Percentiles rank a stretch among this genome's conserved stretches.
These are phyloP conservation scores for Malus orientalis DNA, from an alignment of 306 rosid species.

Conservation along the genomic window DNA sequence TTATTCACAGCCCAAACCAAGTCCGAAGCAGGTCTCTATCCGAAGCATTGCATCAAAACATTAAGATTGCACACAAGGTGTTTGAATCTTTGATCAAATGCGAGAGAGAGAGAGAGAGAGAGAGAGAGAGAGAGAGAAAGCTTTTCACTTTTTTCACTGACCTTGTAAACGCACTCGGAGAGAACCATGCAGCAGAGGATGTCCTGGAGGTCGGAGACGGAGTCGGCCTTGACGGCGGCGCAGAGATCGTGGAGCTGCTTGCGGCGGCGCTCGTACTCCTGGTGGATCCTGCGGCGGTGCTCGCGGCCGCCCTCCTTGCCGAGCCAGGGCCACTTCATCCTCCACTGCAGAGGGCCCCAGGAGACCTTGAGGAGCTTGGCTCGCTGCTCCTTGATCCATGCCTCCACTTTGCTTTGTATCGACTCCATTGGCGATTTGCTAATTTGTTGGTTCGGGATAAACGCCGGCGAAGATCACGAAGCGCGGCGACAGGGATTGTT, in stretches of 20 bases:
- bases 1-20: slow-evolving; percentile 87
- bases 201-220: slow-evolving; percentile 79
- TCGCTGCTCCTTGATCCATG: slow-evolving; percentile 81
- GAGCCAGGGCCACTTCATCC: slow-evolving; percentile 68
- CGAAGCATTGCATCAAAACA: neutral
- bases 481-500: neutral
- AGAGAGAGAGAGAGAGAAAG: neutral
- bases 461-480: neutral
- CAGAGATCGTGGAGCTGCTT: slow-evolving; percentile 70
- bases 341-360: slow-evolving; percentile 90
- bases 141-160: neutral
- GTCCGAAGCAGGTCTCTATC: slow-evolving; percentile 71
- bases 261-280: slow-evolving; percentile 60
- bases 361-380: slow-evolving; percentile 61
- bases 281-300: slow-evolving; percentile 66
- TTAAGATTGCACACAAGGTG: neutral
- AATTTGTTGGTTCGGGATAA: neutral
- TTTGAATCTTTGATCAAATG: neutral
- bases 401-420: slow-evolving; percentile 77
- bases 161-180: slow-evolving; percentile 96
- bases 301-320: slow-evolving; percentile 42
- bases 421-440: slow-evolving; percentile 42
- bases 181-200: slow-evolving; percentile 92
- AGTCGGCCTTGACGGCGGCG: slow-evolving; percentile 58
- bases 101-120: neutral